Percentiles rank a stretch among this genome's conserved stretches.
Evolutionary conservation across 208 protist species (phyloP).

Genomic region (Strigomonas galati): DNA sequence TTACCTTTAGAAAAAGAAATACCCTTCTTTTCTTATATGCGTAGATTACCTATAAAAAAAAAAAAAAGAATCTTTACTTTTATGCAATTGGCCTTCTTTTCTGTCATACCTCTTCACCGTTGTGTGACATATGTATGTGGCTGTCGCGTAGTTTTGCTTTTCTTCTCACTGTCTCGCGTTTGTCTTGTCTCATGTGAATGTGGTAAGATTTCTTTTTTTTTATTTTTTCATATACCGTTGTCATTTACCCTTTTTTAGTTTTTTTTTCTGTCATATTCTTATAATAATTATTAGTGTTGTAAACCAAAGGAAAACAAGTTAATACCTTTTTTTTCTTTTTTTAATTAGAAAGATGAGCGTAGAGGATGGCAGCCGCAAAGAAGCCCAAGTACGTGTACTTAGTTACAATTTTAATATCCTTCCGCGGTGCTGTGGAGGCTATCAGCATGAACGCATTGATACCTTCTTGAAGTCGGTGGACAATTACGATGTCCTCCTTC

Average conservation of each 20-base stretch:
- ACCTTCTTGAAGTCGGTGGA: constrained; percentile 65
- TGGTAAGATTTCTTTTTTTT: constrained; percentile 6
- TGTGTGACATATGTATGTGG: no score
- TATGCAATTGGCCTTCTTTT: no score
- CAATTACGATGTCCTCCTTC: constrained; percentile 76
- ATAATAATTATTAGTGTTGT: not conserved
- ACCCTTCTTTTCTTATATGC: no score
- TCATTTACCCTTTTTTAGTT: constrained; percentile 1
- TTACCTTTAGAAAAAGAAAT: no score
- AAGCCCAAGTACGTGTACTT: constrained; percentile 51
- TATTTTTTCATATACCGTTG: constrained; percentile 14
- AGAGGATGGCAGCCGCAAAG: not conserved
- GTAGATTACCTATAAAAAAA: no score
- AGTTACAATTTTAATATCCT: constrained; percentile 92
- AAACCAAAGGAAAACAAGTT: not conserved
- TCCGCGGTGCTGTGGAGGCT: constrained; percentile 70
- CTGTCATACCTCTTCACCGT: no score
- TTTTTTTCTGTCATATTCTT: constrained; percentile 20
- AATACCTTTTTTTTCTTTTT: constrained; percentile 9
- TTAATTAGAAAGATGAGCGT: not conserved
- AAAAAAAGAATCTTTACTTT: no score
- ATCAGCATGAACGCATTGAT: constrained; percentile 79
- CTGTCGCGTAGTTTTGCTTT: no score
- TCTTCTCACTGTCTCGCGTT: not conserved
- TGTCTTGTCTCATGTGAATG: not conserved